Evolutionary conservation across 2,329 filamentous ascomycete species (phyloP), one percentile per base, ranked within the genome.

Genomic region (Aspergillus pseudoglaucus): DNA sequence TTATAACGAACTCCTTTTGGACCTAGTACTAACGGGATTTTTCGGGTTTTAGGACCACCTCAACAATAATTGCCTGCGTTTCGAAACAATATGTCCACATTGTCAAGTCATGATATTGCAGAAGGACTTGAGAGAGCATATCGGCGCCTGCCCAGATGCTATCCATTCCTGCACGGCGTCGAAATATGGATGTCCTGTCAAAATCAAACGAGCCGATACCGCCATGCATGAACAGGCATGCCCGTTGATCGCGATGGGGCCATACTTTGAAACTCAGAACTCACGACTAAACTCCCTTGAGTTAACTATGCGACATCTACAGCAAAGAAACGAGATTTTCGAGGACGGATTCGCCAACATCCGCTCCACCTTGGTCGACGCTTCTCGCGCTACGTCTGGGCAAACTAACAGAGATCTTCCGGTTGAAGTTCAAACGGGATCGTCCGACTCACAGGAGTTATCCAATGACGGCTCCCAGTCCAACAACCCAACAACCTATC

Each of bases 401-500:
- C 50, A 48, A 3, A 35, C 47, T 17, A 20, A 15, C n/a, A 33
- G 47, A 59, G 55, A 45, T 10, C 44, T 53, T 35, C 48, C 46
- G 23, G 32, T 55, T 47, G 32, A 54, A 43, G 46, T 49, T 47
- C 43, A 46, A 49, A 27, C 45, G 18, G 47, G 51, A 47, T 44
- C 48, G 47, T 48, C 54, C 47, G 48, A 8, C 45, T 55, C 46
- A 27, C 14, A 47, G 17, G 57, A 54, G 7, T 49, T 18, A 12
- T 17, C 54, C 8, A 42, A 46, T 37, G 55, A 57, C 37, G 18
- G 18, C 37, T n/a, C 61, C 18, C 61, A 68, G 46, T 62, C 70
- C 44, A 66, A 69, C 25, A 53, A 55, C 51, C 59, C 71, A 52
- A 75, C 78, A 20, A 78, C 79, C 45, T 81, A 83, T 55, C 71